Evolutionary conservation across 352 stramenopile species (phyloP).

Genomic region (Blastocystis sp.): DNA sequence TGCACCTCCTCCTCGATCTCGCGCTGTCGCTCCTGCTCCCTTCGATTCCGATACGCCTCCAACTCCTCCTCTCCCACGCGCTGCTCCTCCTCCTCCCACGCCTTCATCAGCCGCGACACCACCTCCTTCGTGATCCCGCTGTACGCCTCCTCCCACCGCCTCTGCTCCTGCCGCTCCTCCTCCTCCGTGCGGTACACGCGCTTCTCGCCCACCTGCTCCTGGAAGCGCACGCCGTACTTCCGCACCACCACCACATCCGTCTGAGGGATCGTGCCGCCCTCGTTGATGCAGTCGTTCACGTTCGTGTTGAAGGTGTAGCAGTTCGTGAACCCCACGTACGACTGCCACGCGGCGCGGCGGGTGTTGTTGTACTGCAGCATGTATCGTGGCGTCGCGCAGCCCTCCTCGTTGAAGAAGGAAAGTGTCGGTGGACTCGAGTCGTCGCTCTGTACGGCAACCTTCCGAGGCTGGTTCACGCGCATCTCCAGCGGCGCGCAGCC

Average conservation of each 20-base stretch:
- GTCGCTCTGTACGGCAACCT: not conserved
- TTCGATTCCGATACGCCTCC: not conserved
- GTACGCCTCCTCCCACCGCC: not conserved
- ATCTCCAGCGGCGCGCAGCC: slow-evolving; percentile 42
- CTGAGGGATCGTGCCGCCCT: slow-evolving; percentile 41
- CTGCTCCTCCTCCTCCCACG: not conserved
- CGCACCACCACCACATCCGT: slow-evolving; percentile 38
- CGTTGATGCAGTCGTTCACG: slow-evolving; percentile 24
- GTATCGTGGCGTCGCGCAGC: not conserved
- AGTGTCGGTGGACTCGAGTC: too few species aligned
- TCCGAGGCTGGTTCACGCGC: slow-evolving; percentile 11
- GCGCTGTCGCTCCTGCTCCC: not conserved
- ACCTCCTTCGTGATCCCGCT: not conserved
- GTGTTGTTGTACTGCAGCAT: slow-evolving; percentile 59
- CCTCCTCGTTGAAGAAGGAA: not conserved
- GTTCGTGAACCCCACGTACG: slow-evolving; percentile 19
- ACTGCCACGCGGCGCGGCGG: slow-evolving; percentile 33
- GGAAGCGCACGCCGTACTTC: slow-evolving; percentile 41
- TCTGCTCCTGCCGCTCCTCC: slow-evolving; percentile 4
- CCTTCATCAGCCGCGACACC: not conserved
- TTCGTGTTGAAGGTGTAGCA: slow-evolving; percentile 7
- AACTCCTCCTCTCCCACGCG: not conserved
- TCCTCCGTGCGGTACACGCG: not conserved
- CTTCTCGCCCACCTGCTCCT: not conserved
- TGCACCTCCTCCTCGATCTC: slow-evolving; percentile 6